Evolutionary conservation across 371 early-diverging fungal species (phyloP), one percentile per base, ranked within the genome.

Genomic region (Neoconidiobolus thromboides): DNA sequence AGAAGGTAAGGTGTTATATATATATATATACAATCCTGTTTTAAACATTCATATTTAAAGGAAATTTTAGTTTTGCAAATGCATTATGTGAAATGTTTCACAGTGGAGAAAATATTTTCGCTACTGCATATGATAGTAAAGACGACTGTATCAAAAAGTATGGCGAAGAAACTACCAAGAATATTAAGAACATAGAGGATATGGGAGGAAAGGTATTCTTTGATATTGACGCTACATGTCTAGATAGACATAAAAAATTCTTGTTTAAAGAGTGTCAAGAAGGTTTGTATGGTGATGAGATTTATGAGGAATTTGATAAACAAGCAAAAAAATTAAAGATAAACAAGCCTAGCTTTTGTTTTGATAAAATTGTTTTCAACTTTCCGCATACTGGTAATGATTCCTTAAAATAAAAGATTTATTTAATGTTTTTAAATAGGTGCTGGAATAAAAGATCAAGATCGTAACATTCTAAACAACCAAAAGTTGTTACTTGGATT

Each of bases 361-460:
- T 48, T 58, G 58, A 58, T 36, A 58, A 48, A 67, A 85, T 94
- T 48, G 80, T 91, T n/a, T 94, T 96, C 69, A 93, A 93, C 69
- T 96, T 96, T 68, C 96, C 95, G 48, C 96, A 95, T 67, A 83
- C 81, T 12, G 95, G 93, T 7, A 26, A 51, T 51, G 52, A 51
- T 26, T 14, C 52, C 37, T 51, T 38, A 14, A 44, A 38, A 51
- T 36, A 51, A 36, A n/a, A 51, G 14, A 14, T 38, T 51, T 85
- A 26, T 88, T 90, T 71, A 14, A 10, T 44, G 5, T 55, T 78
- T 56, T 55, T 7, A 26, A 1, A 81, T 53, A 81, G 86, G 86
- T 37, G 68, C 78, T 6, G 95, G 96, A 39, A 90, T 94, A 64
- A 93, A 92, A 71, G 93, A 95, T 71, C 86, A 91, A 72, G 80